Evolutionary conservation across 2,329 filamentous ascomycete species (phyloP), one percentile per base, ranked within the genome.

Genomic region (Penicillium sp.): DNA sequence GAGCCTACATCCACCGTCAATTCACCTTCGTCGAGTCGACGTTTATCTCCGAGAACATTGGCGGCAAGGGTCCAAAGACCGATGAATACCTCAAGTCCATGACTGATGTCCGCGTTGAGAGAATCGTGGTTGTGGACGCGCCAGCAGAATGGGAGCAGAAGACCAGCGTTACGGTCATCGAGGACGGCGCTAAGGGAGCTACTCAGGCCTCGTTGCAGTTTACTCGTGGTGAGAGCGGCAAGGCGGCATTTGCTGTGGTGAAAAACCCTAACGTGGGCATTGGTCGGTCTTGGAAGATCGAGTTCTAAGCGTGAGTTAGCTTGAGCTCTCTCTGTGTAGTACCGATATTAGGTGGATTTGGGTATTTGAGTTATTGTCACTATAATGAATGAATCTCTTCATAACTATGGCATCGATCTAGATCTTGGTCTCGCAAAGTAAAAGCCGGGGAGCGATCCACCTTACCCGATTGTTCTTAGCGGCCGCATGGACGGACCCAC

Each of bases 1-100:
- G 92, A 11, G 91, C 91, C 60, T 96, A 89, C 73, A 92, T 97
- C 64, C 87, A 96, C 75, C 89, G 91, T 58, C 81, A 79, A 59
- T 97, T 99, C 75, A 78, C 77, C 23, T 88, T 92, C 59, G 67
- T 72, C 5, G 76, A 77, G 50, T 80, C 81, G 16, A 79, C 78
- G 0, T 77, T 97, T n/a, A 78, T 78, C 5, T 92, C 89, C 1
- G 81, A 81, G n/a, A 85, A 95, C 61, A 79, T 88, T 6, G 83
- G 83, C 65, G 71, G 70, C 51, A 81, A 81, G 64, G 82, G 82
- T 4, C 75, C 85, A 61, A 83, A 89, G 72, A 83, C 85, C 16
- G 86, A 87, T 40, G 80, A 82, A 33, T 97, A 91, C 79, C 74
- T 92, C 60, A 89, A 93, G 79, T 79, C 76, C 5, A 95, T 97